These are phyloP conservation scores for Serendipita vermifera DNA, from an alignment of 768 basidiomycete genomes.

Conservation along the genomic window DNA sequence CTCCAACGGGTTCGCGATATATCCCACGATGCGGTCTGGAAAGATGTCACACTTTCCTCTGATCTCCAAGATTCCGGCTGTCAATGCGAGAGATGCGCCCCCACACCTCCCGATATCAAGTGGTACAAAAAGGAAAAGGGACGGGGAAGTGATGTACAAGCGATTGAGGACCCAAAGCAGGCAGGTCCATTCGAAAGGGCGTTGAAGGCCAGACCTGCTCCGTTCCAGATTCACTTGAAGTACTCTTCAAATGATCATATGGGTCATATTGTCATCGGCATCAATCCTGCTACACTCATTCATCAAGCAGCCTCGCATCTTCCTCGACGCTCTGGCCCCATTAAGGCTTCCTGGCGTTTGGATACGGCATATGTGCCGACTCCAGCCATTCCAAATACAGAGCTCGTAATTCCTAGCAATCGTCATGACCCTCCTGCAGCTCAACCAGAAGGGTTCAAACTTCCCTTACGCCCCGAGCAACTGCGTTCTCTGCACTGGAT, in stretches of 20 bases:
- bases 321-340: conserved; percentile 41
- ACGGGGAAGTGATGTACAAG: conserved; percentile 28
- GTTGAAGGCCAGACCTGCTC: conserved; percentile 71
- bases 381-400: conserved; percentile 43
- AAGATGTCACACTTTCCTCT: conserved; percentile 34
- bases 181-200: conserved; percentile 83
- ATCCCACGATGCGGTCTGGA: conserved; percentile 56
- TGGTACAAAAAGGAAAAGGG: conserved; percentile 58
- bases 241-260: conserved; percentile 40
- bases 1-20: conserved; percentile 70
- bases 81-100: conserved; percentile 72
- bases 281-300: conserved; percentile 75
- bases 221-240: conserved; percentile 77
- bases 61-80: conserved; percentile 24
- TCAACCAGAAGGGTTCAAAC: conserved; percentile 71
- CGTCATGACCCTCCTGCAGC: conserved; percentile 50
- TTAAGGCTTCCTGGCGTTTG: conserved; percentile 62
- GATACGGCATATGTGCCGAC: conserved; percentile 62
- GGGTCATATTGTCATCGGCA: conserved; percentile 69
- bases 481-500: conserved; percentile 88
- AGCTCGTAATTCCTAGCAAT: conserved; percentile 67
- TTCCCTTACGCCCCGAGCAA: conserved; percentile 69
- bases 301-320: conserved; percentile 77
- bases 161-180: conserved; percentile 72
- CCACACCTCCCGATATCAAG: conserved; percentile 54